Evolutionary conservation across 2,329 filamentous ascomycete species (phyloP).

Genomic region (Neopestalotiopsis sp.): DNA sequence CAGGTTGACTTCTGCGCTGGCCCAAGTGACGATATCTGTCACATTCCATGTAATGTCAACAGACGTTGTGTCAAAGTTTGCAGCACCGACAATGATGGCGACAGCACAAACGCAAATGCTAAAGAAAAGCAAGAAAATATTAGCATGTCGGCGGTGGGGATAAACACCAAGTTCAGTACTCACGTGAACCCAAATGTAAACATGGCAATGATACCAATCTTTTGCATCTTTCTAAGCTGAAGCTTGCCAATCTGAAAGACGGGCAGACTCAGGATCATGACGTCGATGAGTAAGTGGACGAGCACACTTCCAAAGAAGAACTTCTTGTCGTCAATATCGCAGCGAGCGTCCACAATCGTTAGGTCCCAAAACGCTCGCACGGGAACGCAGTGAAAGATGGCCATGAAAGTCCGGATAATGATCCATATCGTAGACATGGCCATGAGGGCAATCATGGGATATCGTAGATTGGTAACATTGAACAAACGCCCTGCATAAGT

Average conservation of each 20-base stretch:
- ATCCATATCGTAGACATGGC: slow-evolving; percentile 32
- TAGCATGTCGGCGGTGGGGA: neutral
- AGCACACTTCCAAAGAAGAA: slow-evolving; percentile 27
- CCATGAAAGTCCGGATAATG: slow-evolving; percentile 29
- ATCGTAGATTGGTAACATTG: slow-evolving; percentile 30
- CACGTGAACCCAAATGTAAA: slow-evolving; percentile 18
- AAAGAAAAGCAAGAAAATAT: neutral
- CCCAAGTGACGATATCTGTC: slow-evolving; percentile 10
- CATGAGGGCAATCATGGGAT: slow-evolving; percentile 34
- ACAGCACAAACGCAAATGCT: slow-evolving; percentile 15
- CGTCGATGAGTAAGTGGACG: slow-evolving; percentile 25
- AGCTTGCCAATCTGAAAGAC: slow-evolving; percentile 24
- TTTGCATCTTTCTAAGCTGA: slow-evolving; percentile 16
- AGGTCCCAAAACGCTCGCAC: slow-evolving; percentile 28
- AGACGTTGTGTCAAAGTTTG: neutral
- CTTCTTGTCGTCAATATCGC: slow-evolving; percentile 26
- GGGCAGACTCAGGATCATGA: slow-evolving; percentile 25
- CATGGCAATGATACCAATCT: slow-evolving; percentile 16
- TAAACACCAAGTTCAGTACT: neutral
- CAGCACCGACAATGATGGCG: slow-evolving; percentile 12
- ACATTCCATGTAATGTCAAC: slow-evolving; percentile 16
- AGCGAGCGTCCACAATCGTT: slow-evolving; percentile 17
- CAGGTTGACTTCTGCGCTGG: slow-evolving; percentile 14
- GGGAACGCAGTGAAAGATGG: slow-evolving; percentile 31
- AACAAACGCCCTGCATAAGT: slow-evolving; percentile 28